Evolutionary conservation across 2,329 filamentous ascomycete species (phyloP).

Genomic region (Dactylellina sp.): DNA sequence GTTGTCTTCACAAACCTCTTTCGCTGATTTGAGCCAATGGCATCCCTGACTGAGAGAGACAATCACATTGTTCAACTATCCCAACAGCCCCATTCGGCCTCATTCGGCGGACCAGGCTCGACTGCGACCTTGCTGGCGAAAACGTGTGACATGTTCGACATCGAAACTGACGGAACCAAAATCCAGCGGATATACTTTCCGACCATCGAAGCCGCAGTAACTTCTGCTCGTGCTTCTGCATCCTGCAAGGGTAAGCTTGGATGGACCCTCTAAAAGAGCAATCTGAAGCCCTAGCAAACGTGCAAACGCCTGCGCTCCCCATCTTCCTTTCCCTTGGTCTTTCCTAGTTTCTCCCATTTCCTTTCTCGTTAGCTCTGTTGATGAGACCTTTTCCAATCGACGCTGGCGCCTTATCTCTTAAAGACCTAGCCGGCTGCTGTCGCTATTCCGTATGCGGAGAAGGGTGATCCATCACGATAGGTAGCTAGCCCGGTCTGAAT

Average conservation of each 20-base stretch:
- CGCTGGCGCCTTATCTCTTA: constrained; percentile 23
- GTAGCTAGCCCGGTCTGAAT: neutral
- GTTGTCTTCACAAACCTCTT: constrained; percentile 34
- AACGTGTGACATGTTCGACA: constrained; percentile 19
- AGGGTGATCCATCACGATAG: constrained; percentile 15
- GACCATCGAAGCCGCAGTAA: constrained; percentile 18
- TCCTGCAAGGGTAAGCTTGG: constrained; percentile 11
- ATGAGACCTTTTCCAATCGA: constrained; percentile 11
- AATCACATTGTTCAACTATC: constrained; percentile 32
- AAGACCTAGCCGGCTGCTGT: neutral
- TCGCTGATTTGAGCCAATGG: constrained; percentile 26
- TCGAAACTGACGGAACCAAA: neutral
- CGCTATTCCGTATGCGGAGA: constrained; percentile 44
- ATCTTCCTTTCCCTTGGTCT: neutral
- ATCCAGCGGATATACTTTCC: constrained; percentile 42
- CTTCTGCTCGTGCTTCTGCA: neutral
- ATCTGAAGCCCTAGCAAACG: neutral
- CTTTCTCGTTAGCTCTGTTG: constrained; percentile 11
- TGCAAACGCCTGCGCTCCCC: constrained; percentile 7
- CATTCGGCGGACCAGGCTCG: too few species aligned
- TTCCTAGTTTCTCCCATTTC: constrained; percentile 23
- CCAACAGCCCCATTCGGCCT: constrained; percentile 3
- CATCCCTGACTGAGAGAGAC: constrained; percentile 4
- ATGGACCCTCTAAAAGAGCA: constrained; percentile 4
- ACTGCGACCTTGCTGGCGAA: neutral